Percentiles rank a stretch among this genome's conserved stretches.
Conservation (phyloP, 2,329 filamentous ascomycete species). For the Trichoderma guizhouense region DNA sequence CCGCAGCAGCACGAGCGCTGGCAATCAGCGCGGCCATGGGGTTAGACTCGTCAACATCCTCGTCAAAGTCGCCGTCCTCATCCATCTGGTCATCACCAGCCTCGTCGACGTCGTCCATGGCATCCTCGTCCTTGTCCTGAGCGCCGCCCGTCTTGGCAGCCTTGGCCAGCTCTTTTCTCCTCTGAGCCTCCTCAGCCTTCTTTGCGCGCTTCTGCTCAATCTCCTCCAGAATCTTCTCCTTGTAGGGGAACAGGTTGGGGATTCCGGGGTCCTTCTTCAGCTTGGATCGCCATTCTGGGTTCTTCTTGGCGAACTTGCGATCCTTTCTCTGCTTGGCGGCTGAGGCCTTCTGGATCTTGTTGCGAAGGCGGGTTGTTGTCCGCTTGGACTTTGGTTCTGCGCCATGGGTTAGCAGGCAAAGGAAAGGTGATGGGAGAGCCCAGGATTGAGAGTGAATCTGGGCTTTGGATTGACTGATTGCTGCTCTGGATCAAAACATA, state of each 20-base stretch:
- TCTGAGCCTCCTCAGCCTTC: conserved; percentile 76
- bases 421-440: not conserved
- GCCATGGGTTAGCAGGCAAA: not conserved
- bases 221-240: conserved; percentile 89
- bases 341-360: conserved; percentile 95
- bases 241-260: conserved; percentile 95
- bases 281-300: conserved; percentile 92
- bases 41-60: conserved; percentile 67
- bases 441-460: not conserved
- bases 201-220: conserved; percentile 82
- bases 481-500: conserved; percentile 30
- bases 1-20: conserved; percentile 74
- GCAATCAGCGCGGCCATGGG: conserved; percentile 90
- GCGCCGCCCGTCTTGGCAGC: conserved; percentile 57
- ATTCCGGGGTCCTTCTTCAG: conserved; percentile 98
- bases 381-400: conserved; percentile 94
- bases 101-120: conserved; percentile 44
- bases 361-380: conserved; percentile 78
- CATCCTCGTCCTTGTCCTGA: conserved; percentile 42
- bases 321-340: conserved; percentile 86
- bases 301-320: conserved; percentile 88
- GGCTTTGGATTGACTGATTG: not conserved
- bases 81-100: conserved; percentile 46
- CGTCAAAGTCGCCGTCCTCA: conserved; percentile 51
- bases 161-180: conserved; percentile 68